These are phyloP conservation scores for Gypsophila paniculata DNA, from an alignment of 179 eudicot species.

Conservation along the genomic window DNA sequence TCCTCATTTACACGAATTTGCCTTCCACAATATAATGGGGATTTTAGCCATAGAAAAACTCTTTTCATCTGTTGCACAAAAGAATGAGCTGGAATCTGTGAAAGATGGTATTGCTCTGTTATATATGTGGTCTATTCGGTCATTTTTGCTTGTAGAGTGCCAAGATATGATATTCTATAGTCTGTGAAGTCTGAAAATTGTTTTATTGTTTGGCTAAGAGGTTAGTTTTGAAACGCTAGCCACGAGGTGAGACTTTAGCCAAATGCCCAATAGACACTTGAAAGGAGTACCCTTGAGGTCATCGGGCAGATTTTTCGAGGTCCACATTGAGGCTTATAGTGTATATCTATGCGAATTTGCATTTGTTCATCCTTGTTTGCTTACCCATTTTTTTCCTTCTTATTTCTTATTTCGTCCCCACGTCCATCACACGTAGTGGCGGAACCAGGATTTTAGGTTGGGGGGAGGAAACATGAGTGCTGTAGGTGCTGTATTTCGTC, in stretches of 20 bases:
- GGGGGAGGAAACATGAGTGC: no score
- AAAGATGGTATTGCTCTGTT: neutral
- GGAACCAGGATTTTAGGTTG: no score
- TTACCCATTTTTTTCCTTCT: neutral
- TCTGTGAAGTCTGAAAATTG: neutral
- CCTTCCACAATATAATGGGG: neutral
- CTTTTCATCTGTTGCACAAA: neutral
- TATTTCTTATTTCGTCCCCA: neutral
- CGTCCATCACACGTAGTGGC: no score
- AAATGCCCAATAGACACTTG: neutral
- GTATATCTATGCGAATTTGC: neutral
- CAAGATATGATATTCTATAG: neutral
- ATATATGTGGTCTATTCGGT: neutral
- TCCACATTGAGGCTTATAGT: neutral
- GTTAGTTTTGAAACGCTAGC: neutral
- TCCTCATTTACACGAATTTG: neutral
- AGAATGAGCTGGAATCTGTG: neutral
- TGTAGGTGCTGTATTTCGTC: no score
- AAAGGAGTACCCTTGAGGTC: neutral
- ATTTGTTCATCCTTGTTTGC: neutral
- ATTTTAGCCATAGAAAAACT: neutral
- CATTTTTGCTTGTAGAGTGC: neutral
- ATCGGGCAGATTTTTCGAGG: no score
- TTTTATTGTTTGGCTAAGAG: neutral
- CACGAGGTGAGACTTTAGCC: neutral